Conservation (phyloP, 768 basidiomycete genomes). For the Lentinula guzmanii region DNA sequence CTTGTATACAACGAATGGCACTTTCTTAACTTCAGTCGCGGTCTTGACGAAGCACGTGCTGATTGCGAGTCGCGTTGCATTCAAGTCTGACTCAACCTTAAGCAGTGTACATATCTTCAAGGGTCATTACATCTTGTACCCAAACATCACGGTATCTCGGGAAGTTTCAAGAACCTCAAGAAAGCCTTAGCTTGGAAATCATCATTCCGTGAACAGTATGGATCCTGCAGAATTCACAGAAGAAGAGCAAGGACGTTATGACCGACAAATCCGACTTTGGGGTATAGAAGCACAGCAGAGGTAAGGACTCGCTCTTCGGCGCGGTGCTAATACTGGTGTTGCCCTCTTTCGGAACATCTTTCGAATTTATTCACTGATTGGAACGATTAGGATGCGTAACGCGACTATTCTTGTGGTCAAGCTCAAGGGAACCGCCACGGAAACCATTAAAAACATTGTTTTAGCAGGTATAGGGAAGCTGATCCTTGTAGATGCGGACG, state of each 20-base stretch:
- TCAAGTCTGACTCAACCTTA: neutral
- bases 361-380: constrained; percentile 13
- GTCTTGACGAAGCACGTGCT: neutral
- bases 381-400: constrained; percentile 74
- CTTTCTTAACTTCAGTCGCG: too few relatives aligned
- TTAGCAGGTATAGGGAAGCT: constrained; percentile 92
- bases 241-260: constrained; percentile 77
- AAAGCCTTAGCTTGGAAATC: neutral
- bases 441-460: constrained; percentile 96
- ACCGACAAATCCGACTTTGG: constrained; percentile 97
- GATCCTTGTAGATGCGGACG: constrained; percentile 73
- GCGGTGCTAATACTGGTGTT: neutral
- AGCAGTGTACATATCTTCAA: neutral
- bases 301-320: constrained; percentile 30
- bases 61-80: neutral
- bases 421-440: constrained; percentile 81
- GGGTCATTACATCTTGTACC: neutral
- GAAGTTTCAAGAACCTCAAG: neutral
- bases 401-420: constrained; percentile 82
- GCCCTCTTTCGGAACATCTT: neutral
- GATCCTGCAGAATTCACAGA: constrained; percentile 56
- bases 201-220: neutral
- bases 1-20: too few relatives aligned
- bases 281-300: constrained; percentile 96
- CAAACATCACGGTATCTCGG: neutral